phyloP scores from a whole-genome alignment of 257 asterid genomes.

The Rubia yunnanensis region DNA sequence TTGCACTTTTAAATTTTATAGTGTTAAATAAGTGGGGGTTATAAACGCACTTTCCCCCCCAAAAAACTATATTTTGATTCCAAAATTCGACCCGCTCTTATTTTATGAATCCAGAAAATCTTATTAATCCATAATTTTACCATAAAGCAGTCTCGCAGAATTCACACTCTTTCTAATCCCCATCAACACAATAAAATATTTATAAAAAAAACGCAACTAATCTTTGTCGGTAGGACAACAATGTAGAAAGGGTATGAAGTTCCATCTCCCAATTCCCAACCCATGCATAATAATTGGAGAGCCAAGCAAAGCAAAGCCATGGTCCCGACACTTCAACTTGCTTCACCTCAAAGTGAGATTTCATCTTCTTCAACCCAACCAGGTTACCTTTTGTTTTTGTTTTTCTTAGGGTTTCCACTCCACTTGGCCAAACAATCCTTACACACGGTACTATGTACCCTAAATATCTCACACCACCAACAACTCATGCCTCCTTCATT shows the following conservation, averaged over 20 bases:
- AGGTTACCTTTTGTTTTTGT: background rate
- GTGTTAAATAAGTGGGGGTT: too few species aligned
- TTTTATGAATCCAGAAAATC: too few species aligned
- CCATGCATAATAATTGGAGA: background rate
- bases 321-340: constrained; percentile 10
- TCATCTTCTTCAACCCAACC: background rate
- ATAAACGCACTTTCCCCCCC: too few species aligned
- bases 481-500: background rate
- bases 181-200: too few species aligned
- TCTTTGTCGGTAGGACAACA: constrained; percentile 3
- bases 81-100: too few species aligned
- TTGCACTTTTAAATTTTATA: too few species aligned
- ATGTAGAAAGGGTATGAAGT: background rate
- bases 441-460: background rate
- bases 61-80: too few species aligned
- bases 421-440: constrained; percentile 8
- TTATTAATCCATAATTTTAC: too few species aligned
- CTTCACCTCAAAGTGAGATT: constrained; percentile 9
- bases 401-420: background rate
- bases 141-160: too few species aligned
- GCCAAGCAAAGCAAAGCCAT: background rate
- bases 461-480: background rate
- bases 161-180: too few species aligned
- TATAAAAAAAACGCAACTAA: background rate
- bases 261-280: background rate